Conservation (phyloP, 192 early-diverging fungal genomes). For the Backusella mclennaniae region DNA sequence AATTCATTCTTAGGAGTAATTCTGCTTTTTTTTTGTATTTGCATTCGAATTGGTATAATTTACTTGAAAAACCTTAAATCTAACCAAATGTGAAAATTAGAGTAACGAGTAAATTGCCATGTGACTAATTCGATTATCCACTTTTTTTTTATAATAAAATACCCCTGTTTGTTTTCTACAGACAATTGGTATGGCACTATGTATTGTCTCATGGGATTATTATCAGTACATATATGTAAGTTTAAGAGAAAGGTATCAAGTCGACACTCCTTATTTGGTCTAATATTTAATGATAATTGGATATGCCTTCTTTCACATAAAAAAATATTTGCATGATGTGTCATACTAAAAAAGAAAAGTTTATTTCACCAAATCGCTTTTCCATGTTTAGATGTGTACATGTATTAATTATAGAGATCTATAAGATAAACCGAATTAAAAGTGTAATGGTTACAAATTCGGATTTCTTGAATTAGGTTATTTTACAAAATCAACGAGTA, state of each 20-base stretch:
- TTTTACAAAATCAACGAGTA: too few species aligned
- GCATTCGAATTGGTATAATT: not conserved
- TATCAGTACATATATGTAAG: too few species aligned
- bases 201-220: too few species aligned
- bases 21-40: not conserved
- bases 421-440: too few species aligned
- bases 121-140: not conserved
- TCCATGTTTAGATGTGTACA: not conserved
- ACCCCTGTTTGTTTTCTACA: not conserved
- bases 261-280: too few species aligned
- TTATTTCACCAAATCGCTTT: not conserved
- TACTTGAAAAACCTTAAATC: not conserved
- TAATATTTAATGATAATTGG: not conserved
- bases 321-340: not conserved
- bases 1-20: not conserved
- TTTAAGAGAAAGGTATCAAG: too few species aligned
- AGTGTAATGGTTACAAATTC: too few species aligned
- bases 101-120: not conserved
- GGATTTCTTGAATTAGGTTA: too few species aligned
- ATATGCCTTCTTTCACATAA: not conserved
- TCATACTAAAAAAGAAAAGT: not conserved
- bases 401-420: not conserved
- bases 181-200: too few species aligned
- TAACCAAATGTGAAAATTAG: not conserved
- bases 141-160: not conserved